Conservation (phyloP, 2,329 filamentous ascomycete species). For the Trichoderma breve region DNA sequence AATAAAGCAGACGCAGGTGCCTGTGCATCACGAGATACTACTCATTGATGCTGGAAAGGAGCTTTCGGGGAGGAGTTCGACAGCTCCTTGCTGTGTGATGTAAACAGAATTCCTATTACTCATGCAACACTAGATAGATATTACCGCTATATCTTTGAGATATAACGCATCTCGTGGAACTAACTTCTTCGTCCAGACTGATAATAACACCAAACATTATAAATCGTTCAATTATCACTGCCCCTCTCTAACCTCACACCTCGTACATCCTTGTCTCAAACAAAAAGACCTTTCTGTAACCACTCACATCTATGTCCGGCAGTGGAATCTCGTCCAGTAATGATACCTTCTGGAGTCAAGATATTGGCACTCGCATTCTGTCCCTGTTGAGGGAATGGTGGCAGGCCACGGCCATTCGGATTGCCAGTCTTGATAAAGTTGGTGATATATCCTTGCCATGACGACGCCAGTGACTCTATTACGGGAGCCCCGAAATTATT, state of each 20-base stretch:
- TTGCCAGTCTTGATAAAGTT: background rate
- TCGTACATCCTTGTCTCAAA: background rate
- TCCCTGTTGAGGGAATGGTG: background rate
- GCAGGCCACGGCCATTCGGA: background rate
- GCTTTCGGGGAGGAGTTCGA: background rate
- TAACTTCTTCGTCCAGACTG: background rate
- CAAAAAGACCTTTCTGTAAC: background rate
- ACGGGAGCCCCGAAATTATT: background rate
- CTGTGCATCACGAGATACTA: background rate
- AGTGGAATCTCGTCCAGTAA: background rate
- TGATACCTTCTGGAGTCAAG: background rate
- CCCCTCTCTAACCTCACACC: too few relatives aligned
- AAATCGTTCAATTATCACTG: too few relatives aligned
- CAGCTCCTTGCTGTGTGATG: background rate
- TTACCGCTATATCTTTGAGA: background rate
- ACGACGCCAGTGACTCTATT: background rate
- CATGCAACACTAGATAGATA: background rate
- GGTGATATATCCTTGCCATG: background rate
- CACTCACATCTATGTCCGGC: background rate
- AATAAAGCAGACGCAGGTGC: background rate
- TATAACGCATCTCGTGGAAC: background rate
- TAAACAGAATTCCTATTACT: background rate
- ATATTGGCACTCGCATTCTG: background rate
- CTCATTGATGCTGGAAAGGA: background rate
- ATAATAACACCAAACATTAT: background rate